Evolutionary conservation across 305 asterid genomes (phyloP), one percentile per base, ranked within the genome.

Genomic region (Fraxinus velutina): DNA sequence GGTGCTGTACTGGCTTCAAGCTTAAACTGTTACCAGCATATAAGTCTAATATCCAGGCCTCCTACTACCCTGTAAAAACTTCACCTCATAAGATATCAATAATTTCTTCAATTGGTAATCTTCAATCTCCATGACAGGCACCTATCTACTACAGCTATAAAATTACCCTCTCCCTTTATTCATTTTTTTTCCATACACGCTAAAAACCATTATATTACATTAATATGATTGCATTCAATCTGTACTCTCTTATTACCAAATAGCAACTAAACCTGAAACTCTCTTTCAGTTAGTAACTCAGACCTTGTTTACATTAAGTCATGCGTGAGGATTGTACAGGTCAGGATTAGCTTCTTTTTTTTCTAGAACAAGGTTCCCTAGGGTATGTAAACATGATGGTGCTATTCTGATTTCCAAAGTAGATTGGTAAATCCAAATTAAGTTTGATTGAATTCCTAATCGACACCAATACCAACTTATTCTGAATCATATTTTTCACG

Each of bases 1-100:
- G 76, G 75, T 81, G 21, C 52, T 62, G 36, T 6, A 24, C 70
- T 2, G 22, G 15, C 37, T 72, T 74, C 79, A 36, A 75, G 84
- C 34, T 1, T 60, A 22, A 60, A 36, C 17, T 80, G 17, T 34
- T 55, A 62, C 33, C 32, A 60, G 34, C 76, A 73, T 52, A 15
- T 52, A 12, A 55, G 17, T 42, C 30, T 37, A 44, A 39, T 62
- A 39, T 22, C 74, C 52, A 7, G 19, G 39, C 62, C 75, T 37
- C 44, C 50, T 73, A 62, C 79, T 13, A 80, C 30, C 75, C 73
- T 19, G 12, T 55, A 9, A 52, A 21, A 78, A 33, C 62, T 33
- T 57, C 62, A 57, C 75, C 76, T 36, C 76, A 19, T 12, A 33
- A 36, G 39, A 70, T 17, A 29, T 29, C 36, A 5, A 72, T 33